Base-by-base conservation (phyloP, 208 protist genomes). In the Strigomonas oncopelti region DNA sequence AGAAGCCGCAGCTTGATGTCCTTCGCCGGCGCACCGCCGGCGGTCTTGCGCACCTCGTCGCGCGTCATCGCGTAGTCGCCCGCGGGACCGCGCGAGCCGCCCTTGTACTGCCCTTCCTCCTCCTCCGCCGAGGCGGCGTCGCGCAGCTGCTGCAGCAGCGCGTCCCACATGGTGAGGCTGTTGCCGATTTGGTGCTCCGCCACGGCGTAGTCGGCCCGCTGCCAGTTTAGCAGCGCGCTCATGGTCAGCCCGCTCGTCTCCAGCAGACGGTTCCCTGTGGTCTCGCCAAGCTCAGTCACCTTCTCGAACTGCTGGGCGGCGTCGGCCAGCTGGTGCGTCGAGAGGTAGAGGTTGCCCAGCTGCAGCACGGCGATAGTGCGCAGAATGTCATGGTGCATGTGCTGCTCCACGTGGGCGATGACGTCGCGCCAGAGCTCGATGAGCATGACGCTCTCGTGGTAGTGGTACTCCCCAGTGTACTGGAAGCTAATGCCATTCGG, bases 361-460 rank as follows among this genome's bases (percentile, higher is more conserved):
- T 92, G 85, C 32, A 79, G 67, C 14, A 78, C 79, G 9, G 76
- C 85, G 20, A 97, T 59, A 24, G 79, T 81, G 51, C 67, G 77
- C 52, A 94, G 74, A 29, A 83, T 71, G 52, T 77, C 66, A 70
- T 94, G 88, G n/a, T 76, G 70, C 32, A 91, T 64, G 29, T 70
- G 62, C 74, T 89, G 83, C 20, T 90, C 65, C 31, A 70, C 69
- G 61, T 72, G 74, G 18, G 78, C 71, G 14, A 89, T 28, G 53
- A 97, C 74, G 55, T 94, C 83, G 27, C 61, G 77, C 87, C 88
- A 97, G 13, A 95, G 67, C 60, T 88, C 86, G 32, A 71, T 87
- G 20, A 97, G 84, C 76, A 91, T 83, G 60, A 95, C 74, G 61
- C 90, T 84, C 77, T 97, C 90, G 57, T 88, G 74, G 72, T 92